phyloP scores from a whole-genome alignment of 176 grass and related monocot species.

The Poa pratensis region DNA sequence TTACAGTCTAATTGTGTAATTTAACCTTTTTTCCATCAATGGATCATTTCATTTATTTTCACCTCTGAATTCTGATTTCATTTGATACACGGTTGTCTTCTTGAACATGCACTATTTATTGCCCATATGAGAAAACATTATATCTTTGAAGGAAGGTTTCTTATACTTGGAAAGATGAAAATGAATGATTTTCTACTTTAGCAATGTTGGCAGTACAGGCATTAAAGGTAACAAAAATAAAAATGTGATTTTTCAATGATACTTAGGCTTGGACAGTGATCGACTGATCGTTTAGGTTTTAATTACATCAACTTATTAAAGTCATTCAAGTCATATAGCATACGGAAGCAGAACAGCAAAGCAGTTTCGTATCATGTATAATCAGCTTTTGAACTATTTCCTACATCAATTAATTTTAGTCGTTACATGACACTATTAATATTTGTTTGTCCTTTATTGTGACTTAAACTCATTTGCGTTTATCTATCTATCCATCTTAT shows the following conservation, averaged over 20 bases:
- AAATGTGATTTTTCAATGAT: not conserved
- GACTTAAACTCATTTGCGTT: not conserved
- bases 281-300: not conserved
- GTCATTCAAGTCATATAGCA: not conserved
- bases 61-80: not conserved
- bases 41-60: not conserved
- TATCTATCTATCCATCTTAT: not conserved
- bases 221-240: not conserved
- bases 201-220: not conserved
- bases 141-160: not conserved
- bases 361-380: not conserved
- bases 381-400: not conserved
- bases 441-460: not conserved
- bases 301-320: not conserved
- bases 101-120: not conserved
- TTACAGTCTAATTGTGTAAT: not conserved
- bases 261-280: not conserved
- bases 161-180: slow-evolving; percentile 3
- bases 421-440: not conserved
- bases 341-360: not conserved
- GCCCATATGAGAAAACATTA: not conserved
- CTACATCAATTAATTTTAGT: not conserved
- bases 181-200: slow-evolving; percentile 1
- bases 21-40: not conserved
- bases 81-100: not conserved